Percentiles rank a stretch among this genome's conserved stretches.
These are phyloP conservation scores for Aspergillus novofumigatus DNA, from an alignment of 2,329 filamentous ascomycete genomes.

Conservation along the genomic window DNA sequence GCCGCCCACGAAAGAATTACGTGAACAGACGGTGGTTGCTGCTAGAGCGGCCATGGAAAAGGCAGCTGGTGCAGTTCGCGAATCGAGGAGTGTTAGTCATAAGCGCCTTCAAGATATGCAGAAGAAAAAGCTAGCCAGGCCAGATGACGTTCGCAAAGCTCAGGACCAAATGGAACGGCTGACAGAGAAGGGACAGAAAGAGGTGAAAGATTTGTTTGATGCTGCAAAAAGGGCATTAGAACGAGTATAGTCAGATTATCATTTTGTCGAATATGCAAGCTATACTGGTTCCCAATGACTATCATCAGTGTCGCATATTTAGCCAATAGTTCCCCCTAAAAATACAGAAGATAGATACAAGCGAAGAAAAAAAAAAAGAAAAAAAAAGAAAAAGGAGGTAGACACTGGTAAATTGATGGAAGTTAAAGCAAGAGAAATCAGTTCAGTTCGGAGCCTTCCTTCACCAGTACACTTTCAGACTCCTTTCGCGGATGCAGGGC, in stretches of 20 bases:
- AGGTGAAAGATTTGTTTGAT: slow-evolving; percentile 44
- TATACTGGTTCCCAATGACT: not conserved
- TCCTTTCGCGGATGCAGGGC: slow-evolving; percentile 19
- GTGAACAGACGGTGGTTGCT: slow-evolving; percentile 36
- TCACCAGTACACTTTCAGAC: slow-evolving; percentile 11
- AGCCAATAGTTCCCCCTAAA: not conserved
- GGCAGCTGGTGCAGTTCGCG: slow-evolving; percentile 36
- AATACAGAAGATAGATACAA: not conserved
- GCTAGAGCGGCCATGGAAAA: slow-evolving; percentile 43
- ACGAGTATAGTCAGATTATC: slow-evolving; percentile 19
- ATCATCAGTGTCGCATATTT: no score
- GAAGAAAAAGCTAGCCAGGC: slow-evolving; percentile 40
- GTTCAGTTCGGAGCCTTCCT: slow-evolving; percentile 9
- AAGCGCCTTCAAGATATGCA: slow-evolving; percentile 44
- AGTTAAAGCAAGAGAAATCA: slow-evolving; percentile 3
- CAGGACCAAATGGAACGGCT: slow-evolving; percentile 47
- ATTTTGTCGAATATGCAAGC: not conserved
- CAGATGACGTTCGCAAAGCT: slow-evolving; percentile 45
- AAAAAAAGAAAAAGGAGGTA: not conserved
- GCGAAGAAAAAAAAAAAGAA: not conserved
- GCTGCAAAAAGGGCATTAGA: slow-evolving; percentile 37
- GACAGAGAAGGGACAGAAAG: slow-evolving; percentile 44
- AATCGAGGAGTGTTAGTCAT: slow-evolving; percentile 41
- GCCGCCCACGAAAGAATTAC: slow-evolving; percentile 45
- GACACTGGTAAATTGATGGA: not conserved